Base-by-base conservation (phyloP, 768 basidiomycete species). In the Suillus subalutaceus region DNA sequence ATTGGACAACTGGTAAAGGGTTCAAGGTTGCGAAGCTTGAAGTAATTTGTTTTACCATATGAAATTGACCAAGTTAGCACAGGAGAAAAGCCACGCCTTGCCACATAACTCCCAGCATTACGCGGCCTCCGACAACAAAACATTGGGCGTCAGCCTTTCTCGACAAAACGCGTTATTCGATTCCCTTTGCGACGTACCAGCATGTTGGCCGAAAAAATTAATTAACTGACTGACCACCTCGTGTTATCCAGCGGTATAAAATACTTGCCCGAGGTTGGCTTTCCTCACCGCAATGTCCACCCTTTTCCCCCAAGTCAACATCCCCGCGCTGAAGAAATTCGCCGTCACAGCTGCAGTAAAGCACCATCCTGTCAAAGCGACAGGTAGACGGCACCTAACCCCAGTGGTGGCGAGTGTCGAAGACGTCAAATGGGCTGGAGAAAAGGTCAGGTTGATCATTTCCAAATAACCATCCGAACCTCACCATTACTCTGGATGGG, bases 401-500 rank as follows among this genome's bases (percentile, higher is more conserved):
- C 75, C 75, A 4, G 63, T 66, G 13, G 70, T 77, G 15, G 58
- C 63, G 40, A 63, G 63, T 48, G 70, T 69, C 61, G 64, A 72
- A 65, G 76, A 77, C 61, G 62, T 76, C 56, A 57, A 48, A 18
- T 72, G 77, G 73, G 72, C 66, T 35, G 75, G 75, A 53, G 74
- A 75, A 63, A 69, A 75, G 66, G 75, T 73, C 66, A 35, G 73
- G 50, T 41, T 32, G 50, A 52, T 60, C 52, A 30, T 38, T 43
- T 13, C 20, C 40, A 43, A 6, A 20, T 43, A 60, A 32, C 41
- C 23, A 60, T 32, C 18, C 41, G 41, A 20, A 60, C 59, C 59
- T 60, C 10, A 60, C 26, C 59, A 43, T 46, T 23, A 32, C 62
- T 41, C 15, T 38, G 37, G 3, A 37, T 30, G 38, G 26, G 35